Evolutionary conservation across 2,329 filamentous ascomycete genomes (phyloP).

Genomic region (Achaetomium macrosporum): DNA sequence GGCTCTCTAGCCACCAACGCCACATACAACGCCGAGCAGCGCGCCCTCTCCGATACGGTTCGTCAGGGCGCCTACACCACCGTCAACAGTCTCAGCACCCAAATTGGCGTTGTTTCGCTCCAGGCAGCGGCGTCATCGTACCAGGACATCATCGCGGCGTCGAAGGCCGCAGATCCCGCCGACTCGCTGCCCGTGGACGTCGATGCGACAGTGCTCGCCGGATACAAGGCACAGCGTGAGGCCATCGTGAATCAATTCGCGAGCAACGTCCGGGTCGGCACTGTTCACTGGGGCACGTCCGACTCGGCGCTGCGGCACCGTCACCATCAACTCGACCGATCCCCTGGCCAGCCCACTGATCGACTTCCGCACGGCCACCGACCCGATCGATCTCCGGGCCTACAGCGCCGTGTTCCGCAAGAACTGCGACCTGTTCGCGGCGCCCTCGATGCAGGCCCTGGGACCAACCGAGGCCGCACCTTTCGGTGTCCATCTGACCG

Average conservation of each 20-base stretch:
- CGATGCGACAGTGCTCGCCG: constrained; percentile 31
- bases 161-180: constrained; percentile 27
- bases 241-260: constrained; percentile 29
- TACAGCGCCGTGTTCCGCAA: constrained; percentile 32
- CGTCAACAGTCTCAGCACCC: constrained; percentile 25
- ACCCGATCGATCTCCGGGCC: constrained; percentile 34
- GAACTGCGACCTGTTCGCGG: constrained; percentile 29
- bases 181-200: constrained; percentile 30
- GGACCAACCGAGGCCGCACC: constrained; percentile 28
- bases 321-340: constrained; percentile 33
- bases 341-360: constrained; percentile 31
- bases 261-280: constrained; percentile 25
- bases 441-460: constrained; percentile 28
- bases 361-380: constrained; percentile 34
- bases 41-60: constrained; percentile 28
- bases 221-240: constrained; percentile 32
- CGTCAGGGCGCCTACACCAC: constrained; percentile 30
- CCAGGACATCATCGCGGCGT: constrained; percentile 24
- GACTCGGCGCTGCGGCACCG: constrained; percentile 28
- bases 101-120: constrained; percentile 30
- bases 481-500: constrained; percentile 23
- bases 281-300: constrained; percentile 30
- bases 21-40: constrained; percentile 30
- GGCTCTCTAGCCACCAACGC: constrained; percentile 29
- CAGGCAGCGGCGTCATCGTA: constrained; percentile 29